Base-by-base conservation (phyloP, 257 asterid species). In the Fraxinus quadrangulata region DNA sequence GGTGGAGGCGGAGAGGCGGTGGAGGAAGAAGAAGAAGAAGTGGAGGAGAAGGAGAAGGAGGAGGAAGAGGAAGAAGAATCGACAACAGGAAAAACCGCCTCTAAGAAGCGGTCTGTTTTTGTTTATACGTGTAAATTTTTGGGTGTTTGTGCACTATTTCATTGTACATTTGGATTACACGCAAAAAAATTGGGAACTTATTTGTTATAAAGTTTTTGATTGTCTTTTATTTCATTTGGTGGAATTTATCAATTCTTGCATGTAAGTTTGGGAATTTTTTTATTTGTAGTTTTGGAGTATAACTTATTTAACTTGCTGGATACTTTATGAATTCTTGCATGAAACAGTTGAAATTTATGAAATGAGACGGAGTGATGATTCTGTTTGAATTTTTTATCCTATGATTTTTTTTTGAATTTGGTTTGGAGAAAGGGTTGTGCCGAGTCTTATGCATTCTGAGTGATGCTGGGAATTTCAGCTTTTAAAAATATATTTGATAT, bases 71-170 rank as follows among this genome's bases (percentile, higher is more conserved):
- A 68, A 12, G 88, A 77, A 17, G 83, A 83, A 45, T 59, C 85
- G 65, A 71, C 72, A 0, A 67, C 74, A 30, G 77, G 76, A 61
- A 87, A 84, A 72, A 59, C 76, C 24, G 23, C 81, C 21, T 67
- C 86, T 33, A 88, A 81, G 47, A 89, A 82, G 79, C 75, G 94
- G 96, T 92, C 76, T 54, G 78, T 83, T 80, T 68, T 36, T 67
- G 37, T 36, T 45, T n/a, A 6, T 30, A 36, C 26, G 24, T 19
- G 39, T 42, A n/a, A 16, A 16, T 75, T 19, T 34, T 0, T 45
- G 1, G 28, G 2, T 75, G 19, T 28, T 28, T 59, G 31, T 73
- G 31, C 36, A 24, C 26, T 23, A 26, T 17, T 71, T 19, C 39
- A 45, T 70, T 68, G 9, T 66, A 37, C 19, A 6, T 75, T 78